Evolutionary conservation across 441 rosid genomes (phyloP), one percentile per base, ranked within the genome.

Genomic region (Isatis lusitanica): DNA sequence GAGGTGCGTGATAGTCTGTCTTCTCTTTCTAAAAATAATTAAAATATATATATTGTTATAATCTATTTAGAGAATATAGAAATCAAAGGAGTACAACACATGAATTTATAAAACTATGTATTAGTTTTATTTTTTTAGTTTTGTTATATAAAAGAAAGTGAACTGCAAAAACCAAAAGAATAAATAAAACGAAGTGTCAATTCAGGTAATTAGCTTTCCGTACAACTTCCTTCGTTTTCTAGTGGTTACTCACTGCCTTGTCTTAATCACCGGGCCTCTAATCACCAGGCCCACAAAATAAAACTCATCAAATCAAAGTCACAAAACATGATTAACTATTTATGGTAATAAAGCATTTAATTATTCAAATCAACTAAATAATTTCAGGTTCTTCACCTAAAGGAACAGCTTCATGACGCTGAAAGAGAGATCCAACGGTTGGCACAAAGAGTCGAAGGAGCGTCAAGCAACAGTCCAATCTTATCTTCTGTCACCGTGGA

Each of bases 371-470:
- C 55, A 62, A 36, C 16, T 62, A 46, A 21, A 47, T 15, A 16
- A 44, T 17, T 52, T 52, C 78, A 93, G 98, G 82, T 90, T 24
- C n/a, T 85, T 24, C 78, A 82, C 33, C 83, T 93, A 10, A 86
- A 85, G 15, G 91, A 84, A 17, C 82, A 86, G 1, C 89, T 93
- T 0, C 7, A 38, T 0, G 87, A 82, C 8, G 82, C 92, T n/a
- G 77, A 80, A 71, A 88, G 80, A 63, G 92, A 89, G 64, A 83
- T 86, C 18, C 88, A 85, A 42, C 61, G 81, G 55, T 18, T 86
- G 44, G 71, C 86, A 15, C 88, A 83, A 69, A 76, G 81, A 7
- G 71, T 64, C 0, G 87, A 81, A 17, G 82, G 78, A 39, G 70
- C 58, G 33, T 85, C 86, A 4, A 66, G 63, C 43, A 83, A 83